Evolutionary conservation across 257 asterid genomes (phyloP).

Genomic region (Lycium barbarum): DNA sequence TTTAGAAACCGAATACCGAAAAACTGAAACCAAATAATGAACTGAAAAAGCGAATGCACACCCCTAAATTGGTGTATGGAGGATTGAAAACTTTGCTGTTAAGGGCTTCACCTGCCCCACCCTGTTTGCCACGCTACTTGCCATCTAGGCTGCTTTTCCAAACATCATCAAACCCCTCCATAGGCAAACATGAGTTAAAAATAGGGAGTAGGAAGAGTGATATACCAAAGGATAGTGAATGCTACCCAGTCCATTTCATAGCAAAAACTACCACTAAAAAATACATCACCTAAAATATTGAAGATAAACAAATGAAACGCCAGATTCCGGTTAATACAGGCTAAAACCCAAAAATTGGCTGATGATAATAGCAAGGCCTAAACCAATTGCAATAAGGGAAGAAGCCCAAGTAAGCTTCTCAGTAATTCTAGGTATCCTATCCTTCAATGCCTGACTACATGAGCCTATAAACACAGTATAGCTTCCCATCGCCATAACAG

Average conservation of each 20-base stretch:
- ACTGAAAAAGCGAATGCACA: no score
- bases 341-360: conserved; percentile 88
- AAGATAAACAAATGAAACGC: conserved; percentile 13
- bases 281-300: neutral
- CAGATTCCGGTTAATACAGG: conserved; percentile 53
- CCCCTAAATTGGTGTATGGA: no score
- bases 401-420: conserved; percentile 99
- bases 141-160: neutral
- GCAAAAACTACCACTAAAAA: conserved; percentile 15
- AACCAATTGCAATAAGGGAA: conserved; percentile 79
- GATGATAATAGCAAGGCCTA: conserved; percentile 75
- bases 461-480: conserved; percentile 92
- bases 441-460: conserved; percentile 86
- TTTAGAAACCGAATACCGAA: no score
- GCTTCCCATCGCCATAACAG: conserved; percentile 96
- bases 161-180: neutral
- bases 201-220: neutral
- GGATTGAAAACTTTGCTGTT: neutral
- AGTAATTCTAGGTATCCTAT: conserved; percentile 82
- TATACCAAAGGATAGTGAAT: neutral
- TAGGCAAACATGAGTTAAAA: neutral
- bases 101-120: neutral
- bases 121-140: neutral
- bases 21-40: no score
- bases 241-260: neutral